Base-by-base conservation (phyloP, 805 yeast genomes). In the Pachysolen tannophilus region DNA sequence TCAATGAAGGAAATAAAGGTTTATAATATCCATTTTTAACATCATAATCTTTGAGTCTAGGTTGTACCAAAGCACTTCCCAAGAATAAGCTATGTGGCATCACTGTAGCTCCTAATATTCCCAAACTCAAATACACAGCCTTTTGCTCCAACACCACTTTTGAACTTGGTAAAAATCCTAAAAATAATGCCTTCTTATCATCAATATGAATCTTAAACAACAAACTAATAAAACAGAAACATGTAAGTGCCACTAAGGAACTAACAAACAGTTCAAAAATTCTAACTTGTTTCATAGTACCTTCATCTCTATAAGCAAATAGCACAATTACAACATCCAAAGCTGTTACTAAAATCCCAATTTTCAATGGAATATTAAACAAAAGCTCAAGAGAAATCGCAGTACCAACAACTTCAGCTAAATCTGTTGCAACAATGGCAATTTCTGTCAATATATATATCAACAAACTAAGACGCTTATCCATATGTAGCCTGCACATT, bases 351-450 rank as follows among this genome's bases (percentile, higher is more conserved):
- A 86, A 59, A 11, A 90, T 95, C 23, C 98, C 98, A 5, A 75
- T 65, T 6, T 84, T 67, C 14, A 92, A 61, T 0, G 97, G 97
- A 6, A 92, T 63, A 2, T 73, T 69, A 52, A 88, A 76, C 28
- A 92, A 60, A 37, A 90, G 85, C 47, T 92, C 86, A 38, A 90
- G 67, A 1, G 97, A 81, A 38, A 90, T 86, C 3, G 97, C 97
- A 3, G 96, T 85, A n/a, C 98, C 98, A 18, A 92, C 90, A 24
- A 90, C 95, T 54, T 90, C 97, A 1, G 98, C 97, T 44, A 92
- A 70, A 60, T 90, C 98, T 0, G 97, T 90, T 2, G 97, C 96
- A 28, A 90, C 78, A 40, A 90, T 90, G 15, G 97, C 94, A 14
- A 81, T 60, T 50, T 90, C 97, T 0, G 97, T 94, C 42, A 88